Evolutionary conservation across 2,329 filamentous ascomycete species (phyloP).

Genomic region (Alternaria longipes): DNA sequence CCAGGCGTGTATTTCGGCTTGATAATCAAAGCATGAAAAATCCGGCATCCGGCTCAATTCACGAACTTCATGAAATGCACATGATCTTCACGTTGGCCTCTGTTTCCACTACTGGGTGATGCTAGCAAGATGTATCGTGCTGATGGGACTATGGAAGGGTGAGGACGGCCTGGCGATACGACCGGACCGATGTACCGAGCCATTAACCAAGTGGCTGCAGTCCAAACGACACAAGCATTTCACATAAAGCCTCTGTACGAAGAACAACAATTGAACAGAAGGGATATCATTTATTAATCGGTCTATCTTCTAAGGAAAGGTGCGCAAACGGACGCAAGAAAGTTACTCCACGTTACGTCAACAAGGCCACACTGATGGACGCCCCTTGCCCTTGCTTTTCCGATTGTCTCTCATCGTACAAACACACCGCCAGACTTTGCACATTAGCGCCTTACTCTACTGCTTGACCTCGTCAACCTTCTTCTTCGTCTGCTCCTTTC

Average conservation of each 20-base stretch:
- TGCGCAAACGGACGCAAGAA: conserved; percentile 4
- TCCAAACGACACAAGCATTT: not conserved
- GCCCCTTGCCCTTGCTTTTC: conserved; percentile 12
- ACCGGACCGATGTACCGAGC: not conserved
- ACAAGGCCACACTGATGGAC: not conserved
- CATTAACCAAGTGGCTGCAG: not conserved
- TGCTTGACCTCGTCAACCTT: conserved; percentile 50
- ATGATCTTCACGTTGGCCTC: conserved; percentile 16
- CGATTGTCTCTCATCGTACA: conserved; percentile 4
- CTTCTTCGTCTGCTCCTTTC: conserved; percentile 45
- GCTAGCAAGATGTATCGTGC: not conserved
- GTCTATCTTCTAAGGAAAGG: conserved; percentile 12
- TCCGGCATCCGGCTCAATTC: conserved; percentile 46
- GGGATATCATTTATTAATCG: conserved; percentile 18
- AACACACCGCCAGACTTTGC: not conserved
- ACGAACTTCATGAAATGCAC: conserved; percentile 39
- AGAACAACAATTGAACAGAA: not conserved
- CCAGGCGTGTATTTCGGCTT: conserved; percentile 50
- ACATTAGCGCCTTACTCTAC: conserved; percentile 22
- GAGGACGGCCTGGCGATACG: not conserved
- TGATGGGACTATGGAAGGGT: not conserved
- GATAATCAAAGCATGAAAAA: conserved; percentile 51
- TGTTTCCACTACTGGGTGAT: not conserved
- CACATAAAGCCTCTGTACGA: not conserved
- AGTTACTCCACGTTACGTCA: not conserved